These are phyloP conservation scores for Rhytidhysteron rufulum DNA, from an alignment of 2,329 filamentous ascomycete species.

Conservation along the genomic window DNA sequence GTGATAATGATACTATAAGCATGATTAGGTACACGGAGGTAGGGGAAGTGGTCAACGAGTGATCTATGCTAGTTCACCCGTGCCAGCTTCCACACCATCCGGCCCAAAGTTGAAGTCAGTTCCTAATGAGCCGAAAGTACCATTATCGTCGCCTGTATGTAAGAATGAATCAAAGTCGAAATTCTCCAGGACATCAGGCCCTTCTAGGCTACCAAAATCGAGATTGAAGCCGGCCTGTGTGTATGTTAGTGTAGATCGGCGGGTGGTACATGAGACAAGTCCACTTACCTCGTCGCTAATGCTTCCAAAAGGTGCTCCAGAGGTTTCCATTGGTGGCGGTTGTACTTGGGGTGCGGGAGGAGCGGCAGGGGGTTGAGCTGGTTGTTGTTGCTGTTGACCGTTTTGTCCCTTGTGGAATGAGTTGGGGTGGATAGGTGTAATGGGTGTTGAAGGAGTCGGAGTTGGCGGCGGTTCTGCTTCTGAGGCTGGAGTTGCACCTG, in stretches of 20 bases:
- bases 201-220: slow-evolving; percentile 43
- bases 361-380: slow-evolving; percentile 26
- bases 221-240: slow-evolving; percentile 32
- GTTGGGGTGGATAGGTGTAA: slow-evolving; percentile 42
- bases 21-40: background rate
- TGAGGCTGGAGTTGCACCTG: slow-evolving; percentile 39
- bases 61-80: slow-evolving; percentile 1
- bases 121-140: slow-evolving; percentile 30
- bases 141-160: slow-evolving; percentile 50
- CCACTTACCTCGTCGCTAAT: slow-evolving; percentile 30
- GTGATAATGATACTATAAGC: too few species aligned
- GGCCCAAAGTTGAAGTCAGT: slow-evolving; percentile 31
- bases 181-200: slow-evolving; percentile 63
- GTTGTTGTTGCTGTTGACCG: slow-evolving; percentile 30
- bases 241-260: slow-evolving; percentile 33
- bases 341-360: slow-evolving; percentile 11
- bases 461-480: slow-evolving; percentile 45
- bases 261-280: too few species aligned
- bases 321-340: slow-evolving; percentile 33
- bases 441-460: slow-evolving; percentile 47
- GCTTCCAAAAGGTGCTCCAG: slow-evolving; percentile 37
- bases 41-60: background rate
- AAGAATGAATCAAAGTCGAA: slow-evolving; percentile 68
- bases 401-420: slow-evolving; percentile 37
- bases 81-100: slow-evolving; percentile 27